Conservation (phyloP, 2,329 filamentous ascomycete species). For the Dothideomycetidae sp. region DNA sequence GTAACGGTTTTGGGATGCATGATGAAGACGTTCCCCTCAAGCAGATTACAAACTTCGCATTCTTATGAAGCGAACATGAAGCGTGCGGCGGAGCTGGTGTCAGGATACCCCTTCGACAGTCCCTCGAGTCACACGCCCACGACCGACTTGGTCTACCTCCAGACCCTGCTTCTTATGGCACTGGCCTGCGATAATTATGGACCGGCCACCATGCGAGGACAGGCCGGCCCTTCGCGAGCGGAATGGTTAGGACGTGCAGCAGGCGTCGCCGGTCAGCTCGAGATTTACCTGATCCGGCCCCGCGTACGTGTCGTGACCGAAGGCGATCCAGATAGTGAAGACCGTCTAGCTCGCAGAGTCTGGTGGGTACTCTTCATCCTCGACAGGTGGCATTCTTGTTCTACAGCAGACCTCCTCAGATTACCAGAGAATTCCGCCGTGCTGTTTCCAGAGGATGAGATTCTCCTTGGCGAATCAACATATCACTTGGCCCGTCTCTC, state of each 20-base stretch:
- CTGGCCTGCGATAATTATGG: constrained; percentile 50
- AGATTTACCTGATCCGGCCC: constrained; percentile 38
- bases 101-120: constrained; percentile 32
- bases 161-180: constrained; percentile 51
- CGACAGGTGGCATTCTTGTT: constrained; percentile 60
- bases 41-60: constrained; percentile 23
- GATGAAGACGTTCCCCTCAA: constrained; percentile 38
- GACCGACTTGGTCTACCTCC: constrained; percentile 44
- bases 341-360: constrained; percentile 47
- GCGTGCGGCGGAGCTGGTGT: constrained; percentile 30
- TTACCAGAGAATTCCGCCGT: constrained; percentile 50
- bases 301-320: constrained; percentile 29
- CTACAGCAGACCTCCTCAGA: constrained; percentile 46
- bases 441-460: constrained; percentile 44
- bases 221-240: constrained; percentile 33
- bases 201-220: constrained; percentile 31
- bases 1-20: constrained; percentile 47
- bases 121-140: constrained; percentile 26
- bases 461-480: constrained; percentile 46
- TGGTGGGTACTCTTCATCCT: constrained; percentile 62
- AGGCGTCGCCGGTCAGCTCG: constrained; percentile 50
- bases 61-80: constrained; percentile 25
- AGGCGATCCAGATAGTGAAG: constrained; percentile 44
- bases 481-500: constrained; percentile 53
- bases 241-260: constrained; percentile 51